Evolutionary conservation across 192 early-diverging fungal genomes (phyloP), one percentile per base, ranked within the genome.

Genomic region (Coemansia sp.): DNA sequence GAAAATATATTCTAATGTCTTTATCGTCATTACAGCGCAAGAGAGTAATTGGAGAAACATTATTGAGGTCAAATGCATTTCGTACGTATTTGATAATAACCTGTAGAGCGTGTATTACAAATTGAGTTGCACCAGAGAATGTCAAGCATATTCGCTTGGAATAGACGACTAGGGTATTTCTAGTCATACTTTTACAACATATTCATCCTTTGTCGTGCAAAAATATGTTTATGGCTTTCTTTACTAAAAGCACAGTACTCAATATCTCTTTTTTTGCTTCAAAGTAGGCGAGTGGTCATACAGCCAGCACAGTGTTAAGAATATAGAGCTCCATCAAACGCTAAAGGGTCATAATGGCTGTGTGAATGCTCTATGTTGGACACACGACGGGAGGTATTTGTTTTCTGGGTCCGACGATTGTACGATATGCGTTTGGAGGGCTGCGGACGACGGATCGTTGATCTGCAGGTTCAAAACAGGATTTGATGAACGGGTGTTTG

Each of bases 401-500:
- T 71, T 86, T 44, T 84, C 85, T 19, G 87, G 90, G 1, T 90
- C 89, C 15, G 90, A 89, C 57, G 89, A 89, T 65, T 74, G 80
- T 38, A 82, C 75, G 8, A 73, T 87, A 39, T 84, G 87, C 52
- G 72, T 87, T 39, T 89, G 85, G 84, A 63, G 71, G n/a, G 77
- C 80, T 6, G 75, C 75, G 13, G 74, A 75, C 7, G 75, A 86
- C 18, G 81, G 75, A 23, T 64, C 67, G 4, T 70, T 81, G 15
- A 71, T 80, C 4, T 66, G 69, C 37, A 74, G 59, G 6, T 73
- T 79, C 39, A 47, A 45, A 11, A 86, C 86, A n/a, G 90, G 91
- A 21, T 92, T 93, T 77, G 57, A 64, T n/a, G 86, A 86, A 49
- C 92, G 93, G 38, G 88, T 94, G 10, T 94, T 94, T 76, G 89